Evolutionary conservation across 2,329 filamentous ascomycete species (phyloP), one percentile per base, ranked within the genome.

Genomic region (Triangularia verruculosa): DNA sequence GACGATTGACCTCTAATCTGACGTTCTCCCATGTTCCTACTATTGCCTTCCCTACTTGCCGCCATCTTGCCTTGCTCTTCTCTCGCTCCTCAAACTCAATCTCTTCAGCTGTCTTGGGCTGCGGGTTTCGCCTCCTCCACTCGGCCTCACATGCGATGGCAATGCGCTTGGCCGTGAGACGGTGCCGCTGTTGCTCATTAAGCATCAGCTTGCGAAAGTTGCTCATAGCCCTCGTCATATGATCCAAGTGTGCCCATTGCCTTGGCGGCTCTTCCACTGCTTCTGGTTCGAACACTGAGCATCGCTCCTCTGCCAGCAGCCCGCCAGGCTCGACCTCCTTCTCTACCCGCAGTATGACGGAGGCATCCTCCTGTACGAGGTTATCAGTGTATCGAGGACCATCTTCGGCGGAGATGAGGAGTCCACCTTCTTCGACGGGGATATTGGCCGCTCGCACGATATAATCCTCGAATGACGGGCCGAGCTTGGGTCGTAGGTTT

Each of bases 181-280:
- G 86, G 75, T 98, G 94, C 12, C 88, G 83, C 67, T 86, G 86
- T 69, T 93, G 90, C 74, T 99, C 95, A 63, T 87, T 85, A 2
- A 89, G 77, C 78, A 98, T 86, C 34, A 98, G 81, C 70, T 88
- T 90, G 56, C 91, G 87, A 70, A 98, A 94, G 70, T 93, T 89
- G 12, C 89, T 73, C 64, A 90, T 89, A 66, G 96, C 93, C 55
- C 89, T 88, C 54, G 90, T 82, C 60, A 98, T 82, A 73, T 98
- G 91, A 72, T 98, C 93, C 72, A 87, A 85, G 69, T 96, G 93
- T n/a, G 90, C 88, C 81, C 92, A 98, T 71, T 95, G 92, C 59
- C 85, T 83, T 0, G 87, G 85, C 0, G 91, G 91, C 70, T 96
- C 90, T 62, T 91, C 88, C 64, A 79, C 80, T 12, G 86, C 81